Conservation (phyloP, 2,329 filamentous ascomycete species). For the Hyphodiscus sp. region DNA sequence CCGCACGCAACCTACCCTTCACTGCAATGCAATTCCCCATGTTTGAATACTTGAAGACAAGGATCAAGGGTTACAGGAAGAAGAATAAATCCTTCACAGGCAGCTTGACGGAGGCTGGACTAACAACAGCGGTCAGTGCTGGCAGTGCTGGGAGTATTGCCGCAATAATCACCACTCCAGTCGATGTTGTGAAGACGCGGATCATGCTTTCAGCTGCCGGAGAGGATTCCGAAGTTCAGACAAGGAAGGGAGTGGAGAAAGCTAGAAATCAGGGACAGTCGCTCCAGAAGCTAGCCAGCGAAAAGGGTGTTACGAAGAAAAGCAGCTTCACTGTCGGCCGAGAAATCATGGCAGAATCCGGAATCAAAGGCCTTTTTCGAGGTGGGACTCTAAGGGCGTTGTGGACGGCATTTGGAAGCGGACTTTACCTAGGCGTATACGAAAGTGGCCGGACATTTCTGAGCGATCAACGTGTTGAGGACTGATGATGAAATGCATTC, state of each 20-base stretch:
- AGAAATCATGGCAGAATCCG: constrained; percentile 60
- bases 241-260: constrained; percentile 19
- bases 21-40: constrained; percentile 85
- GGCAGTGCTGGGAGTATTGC: constrained; percentile 68
- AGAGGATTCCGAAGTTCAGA: constrained; percentile 26
- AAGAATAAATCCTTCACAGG: constrained; percentile 20
- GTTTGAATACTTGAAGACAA: constrained; percentile 64
- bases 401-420: constrained; percentile 80
- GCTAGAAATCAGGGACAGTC: constrained; percentile 24
- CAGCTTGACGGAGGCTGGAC: constrained; percentile 55
- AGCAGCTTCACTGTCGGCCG: constrained; percentile 54
- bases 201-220: constrained; percentile 66
- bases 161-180: constrained; percentile 77
- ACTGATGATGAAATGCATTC: neutral
- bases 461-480: constrained; percentile 16
- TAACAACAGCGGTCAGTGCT: constrained; percentile 68
- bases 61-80: constrained; percentile 41
- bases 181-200: constrained; percentile 83
- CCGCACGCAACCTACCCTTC: constrained; percentile 78
- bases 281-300: constrained; percentile 17
- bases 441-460: constrained; percentile 69
- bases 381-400: constrained; percentile 66
- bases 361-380: constrained; percentile 67
- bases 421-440: constrained; percentile 80
- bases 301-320: constrained; percentile 31